phyloP scores from a whole-genome alignment of 2,329 filamentous ascomycete genomes.

The Thielaviopsis ethacetica region DNA sequence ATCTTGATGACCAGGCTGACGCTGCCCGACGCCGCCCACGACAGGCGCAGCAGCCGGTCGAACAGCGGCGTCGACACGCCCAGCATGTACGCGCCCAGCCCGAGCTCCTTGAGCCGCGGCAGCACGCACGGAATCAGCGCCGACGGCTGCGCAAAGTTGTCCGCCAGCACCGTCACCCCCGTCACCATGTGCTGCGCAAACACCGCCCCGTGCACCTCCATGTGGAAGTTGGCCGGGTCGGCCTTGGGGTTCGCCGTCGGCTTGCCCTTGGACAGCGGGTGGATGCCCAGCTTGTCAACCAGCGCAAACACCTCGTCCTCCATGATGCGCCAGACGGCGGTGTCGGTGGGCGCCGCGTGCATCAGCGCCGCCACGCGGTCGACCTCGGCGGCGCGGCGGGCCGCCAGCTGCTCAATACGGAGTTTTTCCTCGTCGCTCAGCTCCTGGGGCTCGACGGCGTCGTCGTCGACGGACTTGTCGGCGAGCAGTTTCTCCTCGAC shows the following conservation, averaged over 20 bases:
- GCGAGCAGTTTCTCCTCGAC: slow-evolving; percentile 25
- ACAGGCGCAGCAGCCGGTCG: slow-evolving; percentile 44
- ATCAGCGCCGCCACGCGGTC: slow-evolving; percentile 39
- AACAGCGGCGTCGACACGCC: slow-evolving; percentile 56
- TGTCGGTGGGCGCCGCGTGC: slow-evolving; percentile 38
- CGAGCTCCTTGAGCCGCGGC: slow-evolving; percentile 49
- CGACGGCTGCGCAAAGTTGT: slow-evolving; percentile 40
- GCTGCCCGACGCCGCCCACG: slow-evolving; percentile 46
- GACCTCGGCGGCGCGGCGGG: slow-evolving; percentile 19
- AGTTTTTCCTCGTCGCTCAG: neutral
- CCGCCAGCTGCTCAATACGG: neutral
- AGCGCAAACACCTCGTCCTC: slow-evolving; percentile 50
- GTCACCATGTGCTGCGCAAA: slow-evolving; percentile 45
- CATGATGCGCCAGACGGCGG: slow-evolving; percentile 49
- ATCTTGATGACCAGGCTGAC: slow-evolving; percentile 35
- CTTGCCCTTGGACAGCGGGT: neutral
- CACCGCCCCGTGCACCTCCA: slow-evolving; percentile 45
- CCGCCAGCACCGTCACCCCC: slow-evolving; percentile 40
- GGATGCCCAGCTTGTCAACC: slow-evolving; percentile 37
- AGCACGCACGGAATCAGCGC: slow-evolving; percentile 43
- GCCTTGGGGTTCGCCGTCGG: neutral
- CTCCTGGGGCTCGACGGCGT: neutral
- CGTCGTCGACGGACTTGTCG: slow-evolving; percentile 16
- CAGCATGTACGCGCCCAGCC: slow-evolving; percentile 53
- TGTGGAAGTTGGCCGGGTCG: slow-evolving; percentile 20